Evolutionary conservation across 2,329 filamentous ascomycete species (phyloP).

Genomic region (Arthrinium puccinioides): DNA sequence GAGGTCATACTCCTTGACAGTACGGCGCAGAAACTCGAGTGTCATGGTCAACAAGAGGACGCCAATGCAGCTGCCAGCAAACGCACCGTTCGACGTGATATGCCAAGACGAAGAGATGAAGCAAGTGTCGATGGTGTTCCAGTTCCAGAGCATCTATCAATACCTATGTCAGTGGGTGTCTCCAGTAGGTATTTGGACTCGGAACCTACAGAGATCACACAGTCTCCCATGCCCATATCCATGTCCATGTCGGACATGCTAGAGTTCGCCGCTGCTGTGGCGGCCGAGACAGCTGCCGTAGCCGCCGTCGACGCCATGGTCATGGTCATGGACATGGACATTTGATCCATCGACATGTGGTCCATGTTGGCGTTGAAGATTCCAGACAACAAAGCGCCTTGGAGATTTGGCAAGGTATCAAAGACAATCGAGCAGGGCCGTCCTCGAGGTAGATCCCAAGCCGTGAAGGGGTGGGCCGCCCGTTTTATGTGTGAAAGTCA

Average conservation of each 20-base stretch:
- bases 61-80: constrained; percentile 74
- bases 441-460: too few species aligned
- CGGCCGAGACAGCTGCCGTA: constrained; percentile 3
- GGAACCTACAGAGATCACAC: constrained; percentile 16
- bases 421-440: too few species aligned
- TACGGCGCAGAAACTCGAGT: constrained; percentile 66
- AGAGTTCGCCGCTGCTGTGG: background rate
- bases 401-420: too few species aligned
- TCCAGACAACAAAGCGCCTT: too few species aligned
- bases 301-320: background rate
- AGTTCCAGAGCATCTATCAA: constrained; percentile 72
- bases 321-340: constrained; percentile 7
- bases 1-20: constrained; percentile 64
- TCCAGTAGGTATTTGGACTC: background rate
- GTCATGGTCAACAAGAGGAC: constrained; percentile 65
- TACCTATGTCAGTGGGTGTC: background rate
- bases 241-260: constrained; percentile 5
- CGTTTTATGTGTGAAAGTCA: too few species aligned
- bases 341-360: constrained; percentile 7
- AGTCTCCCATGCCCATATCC: constrained; percentile 5
- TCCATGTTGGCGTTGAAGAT: too few species aligned
- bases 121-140: constrained; percentile 64
- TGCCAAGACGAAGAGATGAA: constrained; percentile 71
- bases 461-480: too few species aligned
- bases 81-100: constrained; percentile 61